Evolutionary conservation across 129 eudicot genomes (phyloP), one percentile per base, ranked within the genome.

Genomic region (Centrapalus pauciflorus): DNA sequence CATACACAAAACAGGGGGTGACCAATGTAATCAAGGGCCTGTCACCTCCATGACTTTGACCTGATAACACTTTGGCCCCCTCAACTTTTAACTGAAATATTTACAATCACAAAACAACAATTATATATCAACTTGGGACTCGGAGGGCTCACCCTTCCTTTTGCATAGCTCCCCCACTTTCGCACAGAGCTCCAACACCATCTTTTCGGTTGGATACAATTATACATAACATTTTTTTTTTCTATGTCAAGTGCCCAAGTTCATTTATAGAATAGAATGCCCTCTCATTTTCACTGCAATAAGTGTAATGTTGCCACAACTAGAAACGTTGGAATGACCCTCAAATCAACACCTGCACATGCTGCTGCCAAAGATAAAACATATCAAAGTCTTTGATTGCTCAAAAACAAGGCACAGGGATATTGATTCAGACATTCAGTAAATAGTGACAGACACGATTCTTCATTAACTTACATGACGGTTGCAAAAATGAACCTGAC

Each of bases 11-110:
- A 76, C 76, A 69, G 40, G 68, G 68, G 68, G 76, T 24, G 33
- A 66, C 79, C 56, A 11, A 55, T 78, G 78, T 79, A 76, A 45
- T 78, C 72, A 80, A 43, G 25, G 88, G 98, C 98, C 95, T 64
- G 98, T 84, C 94, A 91, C 87, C 90, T 70, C 52, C 76, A 69
- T 80, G 94, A 86, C 98, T 91, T 91, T 80, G 96, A 87, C 98
- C 98, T 71, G 72, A 61, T 62, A 75, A 70, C 77, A 84, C 83
- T 58, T 79, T 57, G 35, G 5, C 79, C 92, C 59, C 64, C 81
- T 55, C 38, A 60, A 21, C 63, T 20, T 72, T 30, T 82, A 60
- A 55, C 72, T 67, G 70, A 46, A 77, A 85, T 85, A 87, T 83
- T 80, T 91, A 87, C 98, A 88, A 27, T 67, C 81, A 80, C 85